A percentile compares a stretch with the other conserved stretches of the same genome.
Evolutionary conservation across 129 eudicot genomes (phyloP).

Genomic region (Logfia minima): DNA sequence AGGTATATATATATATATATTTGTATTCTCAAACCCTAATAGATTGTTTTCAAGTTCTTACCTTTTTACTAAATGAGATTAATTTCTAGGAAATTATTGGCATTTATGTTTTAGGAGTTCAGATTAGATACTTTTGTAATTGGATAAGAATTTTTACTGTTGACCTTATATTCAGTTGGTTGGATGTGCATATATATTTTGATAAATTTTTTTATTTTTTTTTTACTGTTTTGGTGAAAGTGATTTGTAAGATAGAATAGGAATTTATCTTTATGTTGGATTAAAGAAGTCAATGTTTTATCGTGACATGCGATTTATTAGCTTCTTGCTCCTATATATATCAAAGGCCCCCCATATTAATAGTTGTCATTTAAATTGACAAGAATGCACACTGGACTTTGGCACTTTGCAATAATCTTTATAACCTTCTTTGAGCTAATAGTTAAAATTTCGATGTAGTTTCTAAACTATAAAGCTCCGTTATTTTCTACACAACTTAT

Average conservation of each 20-base stretch:
- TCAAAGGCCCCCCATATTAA: background rate
- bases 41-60: background rate
- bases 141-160: too few relatives aligned
- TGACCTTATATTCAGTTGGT: background rate
- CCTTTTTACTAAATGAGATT: background rate
- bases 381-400: background rate
- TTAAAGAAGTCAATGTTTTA: background rate
- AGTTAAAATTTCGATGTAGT: background rate
- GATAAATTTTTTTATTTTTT: background rate
- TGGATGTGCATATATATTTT: background rate
- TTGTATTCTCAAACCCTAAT: conserved; percentile 14
- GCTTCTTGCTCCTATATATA: background rate
- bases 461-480: background rate
- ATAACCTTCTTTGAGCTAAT: background rate
- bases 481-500: background rate
- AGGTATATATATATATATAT: conserved; percentile 37
- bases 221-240: background rate
- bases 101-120: background rate
- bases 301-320: background rate
- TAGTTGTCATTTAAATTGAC: background rate
- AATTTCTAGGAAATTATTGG: background rate
- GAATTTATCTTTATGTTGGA: background rate
- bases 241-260: background rate
- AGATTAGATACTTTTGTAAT: background rate
- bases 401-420: background rate